These are phyloP conservation scores for Ustanciosporium gigantosporum DNA, from an alignment of 1,284 basidiomycete genomes.

Conservation along the genomic window DNA sequence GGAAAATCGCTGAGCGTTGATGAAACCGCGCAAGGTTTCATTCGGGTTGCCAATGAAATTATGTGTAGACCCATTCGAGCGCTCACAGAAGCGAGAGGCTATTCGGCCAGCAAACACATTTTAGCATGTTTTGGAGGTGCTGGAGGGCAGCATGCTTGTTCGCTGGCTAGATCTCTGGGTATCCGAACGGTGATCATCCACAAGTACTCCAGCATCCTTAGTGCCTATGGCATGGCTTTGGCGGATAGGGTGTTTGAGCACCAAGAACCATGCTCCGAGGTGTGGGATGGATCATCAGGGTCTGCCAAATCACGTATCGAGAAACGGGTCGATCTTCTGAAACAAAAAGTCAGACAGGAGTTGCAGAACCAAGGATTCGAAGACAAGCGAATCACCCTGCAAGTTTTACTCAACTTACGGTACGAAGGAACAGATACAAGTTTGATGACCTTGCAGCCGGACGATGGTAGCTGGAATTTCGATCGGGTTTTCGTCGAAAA, in stretches of 20 bases:
- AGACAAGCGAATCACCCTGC: slow-evolving; percentile 70
- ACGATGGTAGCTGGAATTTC: slow-evolving; percentile 71
- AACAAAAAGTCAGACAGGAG: slow-evolving; percentile 68
- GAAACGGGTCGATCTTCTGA: slow-evolving; percentile 64
- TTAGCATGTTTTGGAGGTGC: slow-evolving; percentile 89
- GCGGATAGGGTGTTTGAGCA: slow-evolving; percentile 76
- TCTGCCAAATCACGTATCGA: slow-evolving; percentile 12
- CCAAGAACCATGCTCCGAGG: slow-evolving; percentile 82
- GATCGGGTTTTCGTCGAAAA: slow-evolving; percentile 71
- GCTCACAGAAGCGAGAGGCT: slow-evolving; percentile 84
- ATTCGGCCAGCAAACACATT: slow-evolving; percentile 81
- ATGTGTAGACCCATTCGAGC: slow-evolving; percentile 92
- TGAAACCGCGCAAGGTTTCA: slow-evolving; percentile 80
- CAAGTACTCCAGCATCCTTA: slow-evolving; percentile 81
- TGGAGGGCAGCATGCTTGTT: slow-evolving; percentile 88
- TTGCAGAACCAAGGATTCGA: slow-evolving; percentile 79
- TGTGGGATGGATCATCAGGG: slow-evolving; percentile 61
- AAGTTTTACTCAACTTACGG: slow-evolving; percentile 75
- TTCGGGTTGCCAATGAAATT: slow-evolving; percentile 57
- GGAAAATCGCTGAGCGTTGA: slow-evolving; percentile 70
- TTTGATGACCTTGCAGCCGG: slow-evolving; percentile 76
- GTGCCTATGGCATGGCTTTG: slow-evolving; percentile 84
- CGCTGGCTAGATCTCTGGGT: slow-evolving; percentile 78
- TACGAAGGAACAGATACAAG: slow-evolving; percentile 77
- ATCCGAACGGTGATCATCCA: slow-evolving; percentile 84